phyloP scores from a whole-genome alignment of 1,139 yeast genomes.

The Candida glucosophila region DNA sequence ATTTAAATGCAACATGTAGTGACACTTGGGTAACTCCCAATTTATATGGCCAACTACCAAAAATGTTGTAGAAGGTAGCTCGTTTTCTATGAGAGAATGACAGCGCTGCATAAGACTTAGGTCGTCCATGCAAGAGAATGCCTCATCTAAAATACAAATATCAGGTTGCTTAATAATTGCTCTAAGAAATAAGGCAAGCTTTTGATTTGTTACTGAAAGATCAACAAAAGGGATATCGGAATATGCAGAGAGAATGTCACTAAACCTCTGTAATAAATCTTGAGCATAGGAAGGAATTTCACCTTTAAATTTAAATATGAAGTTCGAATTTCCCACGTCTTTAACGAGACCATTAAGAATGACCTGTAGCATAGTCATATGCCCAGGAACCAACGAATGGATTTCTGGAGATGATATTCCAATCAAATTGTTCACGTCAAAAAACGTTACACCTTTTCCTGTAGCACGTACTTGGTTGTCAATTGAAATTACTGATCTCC shows the following conservation, averaged over 20 bases:
- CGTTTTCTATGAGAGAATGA: slow-evolving; percentile 46
- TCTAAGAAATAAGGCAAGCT: slow-evolving; percentile 64
- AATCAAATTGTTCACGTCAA: slow-evolving; percentile 68
- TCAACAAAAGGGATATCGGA: slow-evolving; percentile 39
- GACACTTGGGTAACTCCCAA: slow-evolving; percentile 32
- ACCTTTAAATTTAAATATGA: slow-evolving; percentile 12
- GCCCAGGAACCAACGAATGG: slow-evolving; percentile 69
- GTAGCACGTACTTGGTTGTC: slow-evolving; percentile 63
- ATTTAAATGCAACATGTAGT: slow-evolving; percentile 23
- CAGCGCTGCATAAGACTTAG: slow-evolving; percentile 51
- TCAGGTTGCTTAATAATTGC: slow-evolving; percentile 72
- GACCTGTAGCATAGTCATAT: slow-evolving; percentile 45
- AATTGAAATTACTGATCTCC: slow-evolving; percentile 65
- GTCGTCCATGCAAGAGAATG: slow-evolving; percentile 85
- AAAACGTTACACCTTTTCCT: slow-evolving; percentile 63
- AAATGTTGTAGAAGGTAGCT: slow-evolving; percentile 55
- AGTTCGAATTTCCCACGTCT: slow-evolving; percentile 51
- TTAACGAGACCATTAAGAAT: slow-evolving; percentile 63
- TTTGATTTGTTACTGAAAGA: slow-evolving; percentile 67
- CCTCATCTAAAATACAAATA: slow-evolving; percentile 80
- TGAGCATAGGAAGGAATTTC: slow-evolving; percentile 9
- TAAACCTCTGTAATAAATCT: slow-evolving; percentile 15
- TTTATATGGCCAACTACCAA: slow-evolving; percentile 73
- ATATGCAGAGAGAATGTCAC: slow-evolving; percentile 18
- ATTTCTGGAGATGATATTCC: slow-evolving; percentile 91